Base-by-base conservation (phyloP, 306 rosid species). In the Lathyrus aphaca region DNA sequence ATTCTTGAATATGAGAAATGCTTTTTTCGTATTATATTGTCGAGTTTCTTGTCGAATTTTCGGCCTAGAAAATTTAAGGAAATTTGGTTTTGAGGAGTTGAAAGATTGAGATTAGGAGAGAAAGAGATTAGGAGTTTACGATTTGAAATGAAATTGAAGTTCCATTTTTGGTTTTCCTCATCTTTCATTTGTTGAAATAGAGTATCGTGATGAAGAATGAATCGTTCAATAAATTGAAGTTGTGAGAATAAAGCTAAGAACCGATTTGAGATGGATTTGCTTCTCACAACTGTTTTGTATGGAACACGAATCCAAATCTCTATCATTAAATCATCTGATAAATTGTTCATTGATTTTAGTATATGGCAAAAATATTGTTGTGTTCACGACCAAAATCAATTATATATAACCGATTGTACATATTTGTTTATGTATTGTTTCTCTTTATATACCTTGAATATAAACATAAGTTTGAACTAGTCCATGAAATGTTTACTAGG, bases 251-350 rank as follows among this genome's bases (percentile, higher is more conserved):
- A 48, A 60, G 39, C 49, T 10, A 39, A 61, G 69, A 72, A 72
- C 1, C 69, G 63, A 5, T 48, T 62, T 29, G 77, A 61, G 39
- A 72, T 49, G 29, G 77, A 72, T 23, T 61, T 72, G 62, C 63
- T 25, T n/a, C 44, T 72, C 53, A 72, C 29, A 5, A 69, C 53
- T 8, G 30, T 15, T 4, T 73, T 73, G 77, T 11, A 62, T 5
- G 71, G 70, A 23, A 73, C 54, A 15, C 70, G 77, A 50, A 54
- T 21, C 14, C 16, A 73, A 49, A 73, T 73, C 51, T 62, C 70
- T 8, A 62, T 8, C 44, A 50, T 10, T 25, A 62, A n/a, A 63
- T 73, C 77, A 63, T 73, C 64, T 1, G 70, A 37, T 14, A 72
- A 32, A 18, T 62, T 62, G 1, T 72, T 61, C 76, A 68, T 61